Evolutionary conservation across 1,139 yeast species (phyloP).

Genomic region (Geotrichum aggregatum): DNA sequence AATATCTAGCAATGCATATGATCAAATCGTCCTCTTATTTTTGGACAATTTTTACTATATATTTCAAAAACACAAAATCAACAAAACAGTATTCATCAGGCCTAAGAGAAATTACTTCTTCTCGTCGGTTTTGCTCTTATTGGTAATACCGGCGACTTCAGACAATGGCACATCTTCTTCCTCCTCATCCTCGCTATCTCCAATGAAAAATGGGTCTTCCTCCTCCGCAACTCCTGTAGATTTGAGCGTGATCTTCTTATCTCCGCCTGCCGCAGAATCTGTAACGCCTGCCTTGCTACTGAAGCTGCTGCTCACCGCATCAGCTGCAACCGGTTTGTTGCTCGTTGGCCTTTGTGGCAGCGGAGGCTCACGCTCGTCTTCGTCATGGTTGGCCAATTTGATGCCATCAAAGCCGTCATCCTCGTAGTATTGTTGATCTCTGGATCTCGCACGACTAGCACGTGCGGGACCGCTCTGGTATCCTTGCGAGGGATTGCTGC

Average conservation of each 20-base stretch:
- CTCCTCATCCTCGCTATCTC: conserved; percentile 67
- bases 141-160: background rate
- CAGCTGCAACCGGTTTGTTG: too few species aligned
- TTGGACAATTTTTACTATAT: too few species aligned
- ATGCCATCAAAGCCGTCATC: conserved; percentile 31
- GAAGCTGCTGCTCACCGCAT: too few species aligned
- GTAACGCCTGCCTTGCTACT: background rate
- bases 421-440: background rate
- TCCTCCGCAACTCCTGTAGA: conserved; percentile 40
- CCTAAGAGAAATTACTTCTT: conserved; percentile 12
- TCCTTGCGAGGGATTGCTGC: conserved; percentile 4
- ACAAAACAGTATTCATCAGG: background rate
- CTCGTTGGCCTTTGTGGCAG: too few species aligned
- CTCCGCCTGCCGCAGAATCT: conserved; percentile 8
- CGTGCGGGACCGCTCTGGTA: conserved; percentile 14
- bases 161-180: conserved; percentile 17
- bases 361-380: conserved; percentile 36
- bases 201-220: conserved; percentile 66
- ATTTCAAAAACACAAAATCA: too few species aligned
- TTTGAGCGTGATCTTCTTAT: conserved; percentile 56
- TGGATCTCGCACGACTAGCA: conserved; percentile 2
- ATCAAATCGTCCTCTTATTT: too few species aligned
- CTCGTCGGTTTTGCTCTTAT: conserved; percentile 1
- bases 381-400: conserved; percentile 29
- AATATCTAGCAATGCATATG: too few species aligned